Percentiles rank a stretch among this genome's conserved stretches.
These are phyloP conservation scores for Colletotrichum sp. DNA, from an alignment of 2,329 filamentous ascomycete genomes.

Conservation along the genomic window DNA sequence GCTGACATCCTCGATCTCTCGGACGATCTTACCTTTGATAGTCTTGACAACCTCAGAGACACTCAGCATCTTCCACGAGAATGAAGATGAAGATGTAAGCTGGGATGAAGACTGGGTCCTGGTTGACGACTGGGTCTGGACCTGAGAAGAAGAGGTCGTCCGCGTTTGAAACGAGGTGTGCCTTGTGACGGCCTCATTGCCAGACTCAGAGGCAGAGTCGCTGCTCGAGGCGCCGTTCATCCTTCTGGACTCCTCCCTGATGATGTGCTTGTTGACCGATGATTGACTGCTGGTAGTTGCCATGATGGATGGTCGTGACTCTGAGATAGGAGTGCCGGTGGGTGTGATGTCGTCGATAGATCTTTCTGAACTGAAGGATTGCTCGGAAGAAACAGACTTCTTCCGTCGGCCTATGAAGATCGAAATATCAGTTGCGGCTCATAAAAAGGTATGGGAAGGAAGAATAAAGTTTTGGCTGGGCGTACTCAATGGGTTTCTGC, in stretches of 20 bases:
- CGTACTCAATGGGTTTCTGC: constrained; percentile 16
- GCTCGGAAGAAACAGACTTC: constrained; percentile 9
- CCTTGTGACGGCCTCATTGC: background rate
- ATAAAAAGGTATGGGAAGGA: background rate
- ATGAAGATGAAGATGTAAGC: background rate
- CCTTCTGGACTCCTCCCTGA: background rate
- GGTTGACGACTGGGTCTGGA: background rate
- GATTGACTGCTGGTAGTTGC: background rate
- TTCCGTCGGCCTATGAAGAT: constrained; percentile 1
- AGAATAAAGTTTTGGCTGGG: background rate
- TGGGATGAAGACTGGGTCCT: background rate
- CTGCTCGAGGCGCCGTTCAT: background rate
- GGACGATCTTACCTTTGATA: background rate
- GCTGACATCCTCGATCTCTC: constrained; percentile 9
- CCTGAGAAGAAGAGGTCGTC: background rate
- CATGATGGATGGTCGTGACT: background rate
- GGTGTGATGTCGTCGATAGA: background rate
- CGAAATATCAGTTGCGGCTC: background rate
- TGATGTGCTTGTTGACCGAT: background rate
- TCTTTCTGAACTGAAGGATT: background rate
- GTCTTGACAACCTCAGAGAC: background rate
- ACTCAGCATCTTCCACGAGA: background rate
- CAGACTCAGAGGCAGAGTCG: constrained; percentile 5
- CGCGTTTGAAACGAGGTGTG: background rate
- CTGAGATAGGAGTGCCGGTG: background rate